Conservation (phyloP, 768 basidiomycete species). For the Gymnopilus dilepis region DNA sequence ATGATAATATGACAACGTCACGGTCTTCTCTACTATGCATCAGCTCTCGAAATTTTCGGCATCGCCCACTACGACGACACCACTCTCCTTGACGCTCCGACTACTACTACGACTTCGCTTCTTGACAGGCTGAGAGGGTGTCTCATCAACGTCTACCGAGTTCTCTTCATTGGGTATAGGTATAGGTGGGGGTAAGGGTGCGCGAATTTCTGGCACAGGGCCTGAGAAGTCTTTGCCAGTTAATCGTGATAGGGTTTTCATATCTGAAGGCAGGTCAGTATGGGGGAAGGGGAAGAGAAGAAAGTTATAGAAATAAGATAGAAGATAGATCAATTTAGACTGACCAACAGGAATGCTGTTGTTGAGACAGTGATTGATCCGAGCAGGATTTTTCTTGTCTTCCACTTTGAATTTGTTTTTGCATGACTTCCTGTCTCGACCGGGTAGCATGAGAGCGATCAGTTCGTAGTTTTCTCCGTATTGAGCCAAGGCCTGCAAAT, state of each 20-base stretch:
- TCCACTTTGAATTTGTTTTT: slow-evolving; percentile 94
- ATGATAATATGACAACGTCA: not conserved
- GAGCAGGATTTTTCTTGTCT: slow-evolving; percentile 78
- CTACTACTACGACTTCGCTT: slow-evolving; percentile 35
- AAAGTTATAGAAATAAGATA: too few relatives aligned
- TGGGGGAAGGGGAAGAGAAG: too few relatives aligned
- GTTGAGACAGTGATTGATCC: slow-evolving; percentile 77
- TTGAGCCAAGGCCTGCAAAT: slow-evolving; percentile 78
- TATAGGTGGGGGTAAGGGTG: slow-evolving; percentile 39
- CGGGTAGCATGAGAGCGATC: slow-evolving; percentile 84
- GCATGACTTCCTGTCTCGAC: slow-evolving; percentile 86
- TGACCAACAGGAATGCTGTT: slow-evolving; percentile 78
- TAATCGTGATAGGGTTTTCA: slow-evolving; percentile 74
- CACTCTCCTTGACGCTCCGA: slow-evolving; percentile 33
- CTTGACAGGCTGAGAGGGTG: slow-evolving; percentile 26
- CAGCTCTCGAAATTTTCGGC: slow-evolving; percentile 34
- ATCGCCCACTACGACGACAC: slow-evolving; percentile 44
- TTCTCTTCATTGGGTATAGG: slow-evolving; percentile 22
- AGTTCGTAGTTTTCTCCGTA: slow-evolving; percentile 94
- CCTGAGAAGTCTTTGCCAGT: slow-evolving; percentile 88
- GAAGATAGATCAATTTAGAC: too few relatives aligned
- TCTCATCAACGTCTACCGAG: slow-evolving; percentile 13
- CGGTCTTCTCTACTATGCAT: not conserved
- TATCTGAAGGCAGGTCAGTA: slow-evolving; percentile 51
- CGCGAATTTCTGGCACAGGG: slow-evolving; percentile 71